A percentile compares a stretch with the other conserved stretches of the same genome.
Conservation (phyloP, 2,329 filamentous ascomycete species). For the Ophiocordyceps unilateralis region DNA sequence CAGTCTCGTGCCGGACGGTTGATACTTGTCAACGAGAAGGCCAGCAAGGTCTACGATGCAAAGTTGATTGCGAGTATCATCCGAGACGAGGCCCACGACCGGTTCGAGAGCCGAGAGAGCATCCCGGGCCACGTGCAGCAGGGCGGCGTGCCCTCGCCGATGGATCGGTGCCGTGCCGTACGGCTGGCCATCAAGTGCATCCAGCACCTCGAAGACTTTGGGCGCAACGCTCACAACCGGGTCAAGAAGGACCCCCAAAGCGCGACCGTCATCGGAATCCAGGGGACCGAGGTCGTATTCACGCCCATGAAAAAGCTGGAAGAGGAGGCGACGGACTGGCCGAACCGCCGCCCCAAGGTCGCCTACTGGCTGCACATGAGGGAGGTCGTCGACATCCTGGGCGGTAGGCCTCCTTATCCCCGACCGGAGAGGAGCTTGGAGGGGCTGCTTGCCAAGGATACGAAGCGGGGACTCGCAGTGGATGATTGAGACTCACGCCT, state of each 20-base stretch:
- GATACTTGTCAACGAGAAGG: constrained; percentile 92
- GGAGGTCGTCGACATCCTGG: constrained; percentile 68
- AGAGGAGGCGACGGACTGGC: constrained; percentile 80
- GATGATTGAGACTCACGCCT: too few relatives aligned
- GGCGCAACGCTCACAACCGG: constrained; percentile 43
- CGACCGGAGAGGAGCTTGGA: constrained; percentile 30
- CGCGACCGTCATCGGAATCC: constrained; percentile 75
- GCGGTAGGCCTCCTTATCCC: constrained; percentile 45
- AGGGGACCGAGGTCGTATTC: constrained; percentile 80
- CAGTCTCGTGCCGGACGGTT: constrained; percentile 82
- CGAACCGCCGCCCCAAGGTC: constrained; percentile 63
- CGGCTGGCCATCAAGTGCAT: constrained; percentile 88
- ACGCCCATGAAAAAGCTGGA: constrained; percentile 67
- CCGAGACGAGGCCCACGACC: constrained; percentile 75
- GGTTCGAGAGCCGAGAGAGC: constrained; percentile 82
- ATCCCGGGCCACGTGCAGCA: constrained; percentile 92
- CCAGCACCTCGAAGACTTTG: constrained; percentile 71
- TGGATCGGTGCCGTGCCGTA: constrained; percentile 88
- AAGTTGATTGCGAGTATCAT: constrained; percentile 94
- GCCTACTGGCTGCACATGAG: constrained; percentile 78
- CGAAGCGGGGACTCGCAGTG: constrained; percentile 31
- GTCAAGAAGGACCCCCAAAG: constrained; percentile 61
- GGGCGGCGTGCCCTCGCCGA: constrained; percentile 78
- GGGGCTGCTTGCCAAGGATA: constrained; percentile 40
- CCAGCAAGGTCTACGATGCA: constrained; percentile 76